These are phyloP conservation scores for Chlorella sp. DNA, from an alignment of 139 green algal species.

Conservation along the genomic window DNA sequence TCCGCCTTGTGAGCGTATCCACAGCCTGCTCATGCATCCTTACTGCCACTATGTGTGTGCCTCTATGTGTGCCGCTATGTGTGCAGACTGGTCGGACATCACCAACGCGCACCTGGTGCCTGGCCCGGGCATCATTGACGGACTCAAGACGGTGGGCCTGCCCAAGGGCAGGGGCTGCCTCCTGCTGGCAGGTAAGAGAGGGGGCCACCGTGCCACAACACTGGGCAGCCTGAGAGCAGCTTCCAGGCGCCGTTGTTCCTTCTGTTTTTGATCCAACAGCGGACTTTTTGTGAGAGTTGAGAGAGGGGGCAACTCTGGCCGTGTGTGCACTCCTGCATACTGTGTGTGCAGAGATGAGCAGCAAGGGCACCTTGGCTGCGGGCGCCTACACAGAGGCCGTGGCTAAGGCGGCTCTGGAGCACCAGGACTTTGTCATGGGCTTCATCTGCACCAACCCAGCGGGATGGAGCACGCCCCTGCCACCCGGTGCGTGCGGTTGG, in stretches of 20 bases:
- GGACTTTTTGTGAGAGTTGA: no score
- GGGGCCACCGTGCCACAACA: neutral
- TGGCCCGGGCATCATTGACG: conserved; percentile 95
- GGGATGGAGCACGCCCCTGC: conserved; percentile 56
- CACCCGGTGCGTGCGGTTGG: conserved; percentile 42
- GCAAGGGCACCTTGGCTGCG: conserved; percentile 84
- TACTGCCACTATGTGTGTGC: no score
- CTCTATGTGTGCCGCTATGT: no score
- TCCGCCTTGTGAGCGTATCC: no score
- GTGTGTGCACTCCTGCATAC: no score
- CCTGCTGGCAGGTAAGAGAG: conserved; percentile 36
- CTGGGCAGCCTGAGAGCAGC: no score
- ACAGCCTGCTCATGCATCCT: no score
- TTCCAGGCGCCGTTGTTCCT: no score
- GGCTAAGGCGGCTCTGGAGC: conserved; percentile 60
- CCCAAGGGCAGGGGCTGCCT: conserved; percentile 46
- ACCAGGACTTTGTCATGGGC: conserved; percentile 96
- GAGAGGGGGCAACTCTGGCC: no score
- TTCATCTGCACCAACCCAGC: conserved; percentile 93
- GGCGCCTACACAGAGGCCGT: conserved; percentile 87
- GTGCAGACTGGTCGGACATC: conserved; percentile 96
- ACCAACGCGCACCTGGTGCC: conserved; percentile 96
- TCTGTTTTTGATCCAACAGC: no score
- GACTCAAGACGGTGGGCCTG: conserved; percentile 78
- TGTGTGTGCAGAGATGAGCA: conserved; percentile 87